These are phyloP conservation scores for Malassezia psittaci DNA, from an alignment of 1,284 basidiomycete genomes.

Conservation along the genomic window DNA sequence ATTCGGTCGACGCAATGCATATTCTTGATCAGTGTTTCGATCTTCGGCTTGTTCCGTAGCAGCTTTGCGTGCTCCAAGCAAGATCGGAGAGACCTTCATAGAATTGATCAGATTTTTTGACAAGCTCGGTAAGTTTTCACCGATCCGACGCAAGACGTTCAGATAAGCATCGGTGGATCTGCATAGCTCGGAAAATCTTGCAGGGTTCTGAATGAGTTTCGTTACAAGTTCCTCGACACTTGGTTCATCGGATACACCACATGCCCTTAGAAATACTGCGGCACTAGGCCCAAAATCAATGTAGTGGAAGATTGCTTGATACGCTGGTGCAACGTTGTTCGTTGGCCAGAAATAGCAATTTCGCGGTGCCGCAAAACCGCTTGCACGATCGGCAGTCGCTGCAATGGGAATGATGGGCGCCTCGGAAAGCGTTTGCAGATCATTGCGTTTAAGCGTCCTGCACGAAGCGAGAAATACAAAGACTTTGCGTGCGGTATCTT, in stretches of 20 bases:
- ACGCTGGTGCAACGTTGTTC: constrained; percentile 3
- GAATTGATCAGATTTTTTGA: constrained; percentile 55
- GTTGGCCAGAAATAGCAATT: constrained; percentile 56
- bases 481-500: constrained; percentile 57
- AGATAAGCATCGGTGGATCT: constrained; percentile 59
- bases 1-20: constrained; percentile 40
- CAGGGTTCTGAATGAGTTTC: constrained; percentile 51
- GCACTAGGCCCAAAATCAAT: constrained; percentile 70
- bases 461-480: constrained; percentile 65
- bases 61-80: constrained; percentile 60
- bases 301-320: constrained; percentile 61
- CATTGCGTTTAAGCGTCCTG: constrained; percentile 25
- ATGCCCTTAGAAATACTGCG: constrained; percentile 68
- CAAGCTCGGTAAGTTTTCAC: constrained; percentile 62
- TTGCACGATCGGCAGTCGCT: constrained; percentile 1
- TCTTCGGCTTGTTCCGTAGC: constrained; percentile 30
- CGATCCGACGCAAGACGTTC: constrained; percentile 71
- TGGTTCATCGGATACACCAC: constrained; percentile 79
- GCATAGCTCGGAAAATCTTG: constrained; percentile 60
- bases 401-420: constrained; percentile 35
- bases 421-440: constrained; percentile 22
- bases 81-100: constrained; percentile 63
- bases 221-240: constrained; percentile 62
- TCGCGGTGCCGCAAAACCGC: constrained; percentile 24
- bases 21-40: constrained; percentile 35